Evolutionary conservation across 768 basidiomycete species (phyloP), one percentile per base, ranked within the genome.

Genomic region (Chalciporus pseudorubinellus): DNA sequence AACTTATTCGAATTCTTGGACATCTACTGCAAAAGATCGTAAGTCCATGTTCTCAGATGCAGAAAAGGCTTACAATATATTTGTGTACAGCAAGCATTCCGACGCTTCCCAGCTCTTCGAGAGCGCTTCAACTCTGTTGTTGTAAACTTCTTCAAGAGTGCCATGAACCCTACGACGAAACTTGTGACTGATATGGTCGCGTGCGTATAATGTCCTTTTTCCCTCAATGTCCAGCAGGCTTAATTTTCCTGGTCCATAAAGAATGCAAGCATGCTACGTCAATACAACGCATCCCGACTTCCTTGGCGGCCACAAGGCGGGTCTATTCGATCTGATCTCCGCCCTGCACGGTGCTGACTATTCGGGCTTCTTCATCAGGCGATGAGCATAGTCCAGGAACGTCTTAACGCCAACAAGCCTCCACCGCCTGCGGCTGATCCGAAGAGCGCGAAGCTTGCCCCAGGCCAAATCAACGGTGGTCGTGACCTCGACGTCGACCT

Each of bases 251-350:
- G 16, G 34, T 48, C 44, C 48, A 46, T 19, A 36, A 51, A 93
- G 89, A 31, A 98, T 98, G 94, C 95, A 98, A 75, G 93, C 95
- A 33, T 95, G 93, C 69, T 99, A 98, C 67, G 88, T 99, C 63
- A 99, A 99, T 74, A 98, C 97, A 13, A 98, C 95, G 1, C 97
- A 99, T 67, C 97, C 97, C 1, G 97, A 99, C 72, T 98, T 99
- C 74, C 82, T 99, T 66, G 90, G 85, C 55, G 97, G 97, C 20
- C 95, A 99, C 74, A 94, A 88, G 74, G 88, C 79, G 48, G 34
- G 63, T 62, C 16, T 9, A 40, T 28, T 51, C 50, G 7, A 39
- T 38, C 20, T 20, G 12, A 39, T 42, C 19, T 18, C 41, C 16
- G 20, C 18, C 22, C 16, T 18, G 4, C 38, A 9, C 33, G 34